Base-by-base conservation (phyloP, 129 eudicot species). In the Flaveria ramosissima region DNA sequence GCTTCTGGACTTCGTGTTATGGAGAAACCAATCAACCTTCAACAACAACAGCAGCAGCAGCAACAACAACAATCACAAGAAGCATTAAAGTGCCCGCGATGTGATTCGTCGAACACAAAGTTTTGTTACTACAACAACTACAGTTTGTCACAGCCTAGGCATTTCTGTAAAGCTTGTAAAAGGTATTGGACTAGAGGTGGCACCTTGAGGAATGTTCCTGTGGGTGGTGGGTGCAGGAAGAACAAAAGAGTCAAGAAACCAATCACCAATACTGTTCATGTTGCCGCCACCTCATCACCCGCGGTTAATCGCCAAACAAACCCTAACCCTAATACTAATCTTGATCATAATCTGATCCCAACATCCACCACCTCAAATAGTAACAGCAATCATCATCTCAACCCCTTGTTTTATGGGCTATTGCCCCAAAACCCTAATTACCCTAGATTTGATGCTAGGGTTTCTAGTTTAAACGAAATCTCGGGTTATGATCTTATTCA, bases 181-280 rank as follows among this genome's bases (percentile, higher is more conserved):
- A 76, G 98, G 20, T 92, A 92, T 70, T 92, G 98, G 98, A 92
- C 98, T 2, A 71, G 96, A 9, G 98, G 98, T 32, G 98, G 98
- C 15, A 87, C 98, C 47, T 85, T 90, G 47, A 81, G 98, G 24
- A 92, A 90, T 85, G 98, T 92, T 17, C 98, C 98, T 1, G 97
- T 92, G 50, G 97, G 97, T 20, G 97, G 97, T 68, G 97, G 96
- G 4, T 92, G 96, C 66, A 76, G 98, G 71, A 89, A 88, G 77
- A 90, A 92, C 80, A 92, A 92, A 78, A 86, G 96, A 80, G 82
- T 80, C 68, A 92, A 89, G 76, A 86, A 85, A 67, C 85, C 69
- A 15, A 30, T 30, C 46, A 63, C 21, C 45, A 68, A 72, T 43
- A 55, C 55, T 26, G 20, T 74, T 41, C 55, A n/a, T 53, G 79